Conservation (phyloP, 1,284 basidiomycete species). For the Boletus sp. region DNA sequence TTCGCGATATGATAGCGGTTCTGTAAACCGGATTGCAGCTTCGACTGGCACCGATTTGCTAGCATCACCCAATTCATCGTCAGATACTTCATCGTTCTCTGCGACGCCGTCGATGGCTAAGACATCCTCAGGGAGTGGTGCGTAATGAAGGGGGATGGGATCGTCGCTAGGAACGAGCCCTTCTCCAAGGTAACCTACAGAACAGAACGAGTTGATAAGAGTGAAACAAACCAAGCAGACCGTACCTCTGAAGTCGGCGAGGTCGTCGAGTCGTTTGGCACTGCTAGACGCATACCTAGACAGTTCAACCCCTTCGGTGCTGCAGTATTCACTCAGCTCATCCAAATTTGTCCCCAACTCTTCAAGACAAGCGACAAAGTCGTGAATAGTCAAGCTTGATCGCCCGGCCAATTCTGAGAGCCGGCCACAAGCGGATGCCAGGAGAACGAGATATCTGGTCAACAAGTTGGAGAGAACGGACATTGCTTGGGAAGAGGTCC, state of each 20-base stretch:
- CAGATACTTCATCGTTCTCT: constrained; percentile 39
- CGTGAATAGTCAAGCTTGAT: constrained; percentile 47
- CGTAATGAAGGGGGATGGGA: constrained; percentile 52
- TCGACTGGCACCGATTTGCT: constrained; percentile 18
- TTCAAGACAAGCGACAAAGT: constrained; percentile 62
- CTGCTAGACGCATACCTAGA: constrained; percentile 60
- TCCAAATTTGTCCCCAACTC: constrained; percentile 68
- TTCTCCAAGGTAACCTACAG: constrained; percentile 55
- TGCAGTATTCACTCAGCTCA: constrained; percentile 61
- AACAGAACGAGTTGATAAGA: constrained; percentile 13
- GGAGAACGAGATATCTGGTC: constrained; percentile 61
- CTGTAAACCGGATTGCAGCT: constrained; percentile 11
- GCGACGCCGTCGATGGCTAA: constrained; percentile 33
- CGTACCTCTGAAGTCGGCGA: constrained; percentile 65
- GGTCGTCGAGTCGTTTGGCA: constrained; percentile 59
- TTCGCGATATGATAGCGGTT: constrained; percentile 29
- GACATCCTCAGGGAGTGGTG: constrained; percentile 26
- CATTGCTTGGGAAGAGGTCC: constrained; percentile 66
- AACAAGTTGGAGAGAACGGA: constrained; percentile 67
- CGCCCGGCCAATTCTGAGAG: constrained; percentile 71
- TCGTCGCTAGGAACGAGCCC: constrained; percentile 56
- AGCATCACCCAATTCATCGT: constrained; percentile 28
- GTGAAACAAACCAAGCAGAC: constrained; percentile 3
- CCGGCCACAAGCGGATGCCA: constrained; percentile 60
- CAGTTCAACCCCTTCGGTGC: constrained; percentile 61